Evolutionary conservation across 129 eudicot genomes (phyloP), one percentile per base, ranked within the genome.

Genomic region (Escallonia rubra): DNA sequence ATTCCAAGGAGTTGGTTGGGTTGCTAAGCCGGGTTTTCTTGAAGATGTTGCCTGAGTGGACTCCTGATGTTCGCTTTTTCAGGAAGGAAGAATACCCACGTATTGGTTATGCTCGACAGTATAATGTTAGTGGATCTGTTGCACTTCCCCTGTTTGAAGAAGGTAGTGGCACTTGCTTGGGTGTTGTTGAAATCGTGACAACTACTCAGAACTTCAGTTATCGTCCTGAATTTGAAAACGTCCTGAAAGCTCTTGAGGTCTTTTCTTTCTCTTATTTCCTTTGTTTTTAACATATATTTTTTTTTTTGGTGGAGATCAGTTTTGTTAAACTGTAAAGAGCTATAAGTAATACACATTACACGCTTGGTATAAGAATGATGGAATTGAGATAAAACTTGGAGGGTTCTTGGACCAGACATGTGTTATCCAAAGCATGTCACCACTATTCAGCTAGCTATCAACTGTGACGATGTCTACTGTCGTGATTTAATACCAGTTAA

Each of bases 181-280:
- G 96, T 68, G 97, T 91, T 23, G 71, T 88, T 50, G 97, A 91
- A 73, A 70, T 91, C 34, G 86, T 86, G 67, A 83, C 93, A 49
- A 81, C 91, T 59, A 76, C 75, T 66, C 82, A n/a, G 46, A 74
- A 83, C 6, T 75, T 79, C 51, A 76, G 81, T 63, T 85, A 66
- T 66, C 72, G 68, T 10, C 83, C 85, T 44, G 94, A 91, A 64
- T 62, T 91, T 15, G 89, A 91, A 74, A 80, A 71, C 71, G 84
- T 91, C 77, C 81, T 78, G 81, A 81, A 83, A 77, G 91, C 97
- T 75, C 89, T 91, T 4, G 90, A 91, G 97, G 97, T 91, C 39
- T 61, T 50, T 61, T 71, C 61, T 57, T 57, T 63, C 40, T 15
- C 65, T 52, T 52, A 52, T 7, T 23, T 23, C 34, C 34, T 23